Evolutionary conservation across 2,329 filamentous ascomycete species (phyloP), one percentile per base, ranked within the genome.

Genomic region (Hypoxylon sp.): DNA sequence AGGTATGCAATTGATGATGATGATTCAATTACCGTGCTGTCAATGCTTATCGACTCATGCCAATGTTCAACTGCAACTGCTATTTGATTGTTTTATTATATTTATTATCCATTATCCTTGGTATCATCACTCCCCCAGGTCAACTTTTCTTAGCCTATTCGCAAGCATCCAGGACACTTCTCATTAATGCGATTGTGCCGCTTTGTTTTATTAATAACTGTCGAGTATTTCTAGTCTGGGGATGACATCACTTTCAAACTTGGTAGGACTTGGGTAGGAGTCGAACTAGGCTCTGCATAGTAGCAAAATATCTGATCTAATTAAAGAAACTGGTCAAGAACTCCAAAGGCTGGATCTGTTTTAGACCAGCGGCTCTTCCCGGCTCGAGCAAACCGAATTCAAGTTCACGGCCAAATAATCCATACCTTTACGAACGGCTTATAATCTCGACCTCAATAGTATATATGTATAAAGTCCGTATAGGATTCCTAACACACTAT

Each of bases 181-280:
- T n/a, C n/a, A 29, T 29, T 29, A 29, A 29, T 11, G 6, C 26
- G 11, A 11, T 21, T 21, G 4, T 40, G 3, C 20, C 17, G 21
- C 10, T 40, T 3, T 11, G 15, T 15, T 23, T 27, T n/a, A 10
- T 8, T 15, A 21, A 15, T 17, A 21, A 15, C 9, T 20, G 42
- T 45, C 11, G 15, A 50, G 21, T 11, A 17, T 37, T 35, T 10
- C 27, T 33, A 24, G 31, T 37, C 20, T 15, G 18, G 13, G 23
- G 41, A 62, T 62, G 58, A 62, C 55, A 58, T 62, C 59, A 55
- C 59, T 3, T n/a, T n/a, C n/a, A n/a, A n/a, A n/a, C n/a, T n/a
- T n/a, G n/a, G n/a, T n/a, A n/a, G n/a, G n/a, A n/a, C n/a, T n/a
- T n/a, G n/a, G n/a, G n/a, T n/a, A n/a, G n/a, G n/a, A n/a, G 10